Conservation (phyloP, 352 stramenopile species). For the Thalassiosira mediterranea region DNA sequence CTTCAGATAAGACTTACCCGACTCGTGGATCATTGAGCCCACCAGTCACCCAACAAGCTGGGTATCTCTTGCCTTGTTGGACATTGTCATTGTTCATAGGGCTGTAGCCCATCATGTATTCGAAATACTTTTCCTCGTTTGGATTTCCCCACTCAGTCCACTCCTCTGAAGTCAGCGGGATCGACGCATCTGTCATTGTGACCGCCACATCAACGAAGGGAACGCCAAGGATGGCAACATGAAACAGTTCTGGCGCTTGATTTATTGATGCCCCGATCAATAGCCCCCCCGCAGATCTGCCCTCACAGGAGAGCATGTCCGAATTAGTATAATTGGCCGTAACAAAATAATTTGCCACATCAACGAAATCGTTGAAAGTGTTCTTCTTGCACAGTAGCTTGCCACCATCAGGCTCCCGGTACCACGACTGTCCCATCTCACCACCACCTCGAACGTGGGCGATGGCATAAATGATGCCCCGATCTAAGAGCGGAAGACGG, state of each 20-base stretch:
- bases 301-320: slow-evolving; percentile 92
- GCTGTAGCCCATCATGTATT: slow-evolving; percentile 97
- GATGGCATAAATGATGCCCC: slow-evolving; percentile 95
- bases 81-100: slow-evolving; percentile 82
- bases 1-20: too few relatives aligned
- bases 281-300: slow-evolving; percentile 93
- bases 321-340: slow-evolving; percentile 73
- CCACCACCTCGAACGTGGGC: slow-evolving; percentile 96
- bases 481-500: slow-evolving; percentile 92
- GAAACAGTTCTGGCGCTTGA: slow-evolving; percentile 96
- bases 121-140: slow-evolving; percentile 90
- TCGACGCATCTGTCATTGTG: slow-evolving; percentile 96
- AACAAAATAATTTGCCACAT: slow-evolving; percentile 85
- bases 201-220: slow-evolving; percentile 98
- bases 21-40: slow-evolving; percentile 81
- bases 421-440: slow-evolving; percentile 97
- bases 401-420: slow-evolving; percentile 89
- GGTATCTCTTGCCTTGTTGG: slow-evolving; percentile 64
- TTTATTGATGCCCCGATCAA: slow-evolving; percentile 95
- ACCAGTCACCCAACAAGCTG: slow-evolving; percentile 75
- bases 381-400: slow-evolving; percentile 98
- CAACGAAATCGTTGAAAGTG: slow-evolving; percentile 93
- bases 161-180: slow-evolving; percentile 94
- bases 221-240: slow-evolving; percentile 92
- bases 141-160: slow-evolving; percentile 88